Percentiles rank a stretch among this genome's conserved stretches.
Evolutionary conservation across 2,329 filamentous ascomycete species (phyloP).

Genomic region (Aspergillus vadensis): DNA sequence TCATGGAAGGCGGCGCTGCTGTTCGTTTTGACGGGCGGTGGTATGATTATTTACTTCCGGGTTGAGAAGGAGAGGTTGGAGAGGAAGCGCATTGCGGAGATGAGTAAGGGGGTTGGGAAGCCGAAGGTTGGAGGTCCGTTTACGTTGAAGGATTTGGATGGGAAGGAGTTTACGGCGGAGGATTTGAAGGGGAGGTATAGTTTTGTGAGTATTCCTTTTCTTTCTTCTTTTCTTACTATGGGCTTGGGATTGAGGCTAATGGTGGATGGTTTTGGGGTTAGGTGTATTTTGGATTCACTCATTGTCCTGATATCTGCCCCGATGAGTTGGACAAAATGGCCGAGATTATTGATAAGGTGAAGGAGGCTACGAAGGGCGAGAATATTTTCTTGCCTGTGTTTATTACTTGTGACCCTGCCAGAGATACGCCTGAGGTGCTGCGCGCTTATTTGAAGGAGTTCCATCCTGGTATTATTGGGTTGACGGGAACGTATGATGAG

Average conservation of each 20-base stretch:
- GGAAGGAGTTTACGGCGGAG: conserved; percentile 72
- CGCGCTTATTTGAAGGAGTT: conserved; percentile 89
- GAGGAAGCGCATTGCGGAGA: conserved; percentile 83
- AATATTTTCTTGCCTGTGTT: conserved; percentile 74
- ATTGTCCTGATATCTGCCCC: conserved; percentile 97
- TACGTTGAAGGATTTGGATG: conserved; percentile 77
- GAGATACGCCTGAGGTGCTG: conserved; percentile 82
- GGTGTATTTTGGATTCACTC: conserved; percentile 98
- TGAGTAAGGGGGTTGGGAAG: conserved; percentile 86
- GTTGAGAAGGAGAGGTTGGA: conserved; percentile 90
- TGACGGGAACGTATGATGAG: conserved; percentile 92
- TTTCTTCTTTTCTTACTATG: not conserved
- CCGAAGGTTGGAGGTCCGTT: conserved; percentile 93
- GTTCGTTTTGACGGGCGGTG: conserved; percentile 76
- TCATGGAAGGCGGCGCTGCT: conserved; percentile 87
- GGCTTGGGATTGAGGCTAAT: not conserved
- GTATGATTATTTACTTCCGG: conserved; percentile 87
- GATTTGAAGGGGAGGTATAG: conserved; percentile 83
- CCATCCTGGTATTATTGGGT: conserved; percentile 78
- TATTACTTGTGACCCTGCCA: conserved; percentile 91
- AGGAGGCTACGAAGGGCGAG: conserved; percentile 40
- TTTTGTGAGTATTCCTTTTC: conserved; percentile 41
- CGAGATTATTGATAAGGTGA: conserved; percentile 77
- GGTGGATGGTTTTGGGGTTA: conserved; percentile 36
- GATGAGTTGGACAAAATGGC: conserved; percentile 99